Base-by-base conservation (phyloP, 2,329 filamentous ascomycete species). In the Aspergillus latus region DNA sequence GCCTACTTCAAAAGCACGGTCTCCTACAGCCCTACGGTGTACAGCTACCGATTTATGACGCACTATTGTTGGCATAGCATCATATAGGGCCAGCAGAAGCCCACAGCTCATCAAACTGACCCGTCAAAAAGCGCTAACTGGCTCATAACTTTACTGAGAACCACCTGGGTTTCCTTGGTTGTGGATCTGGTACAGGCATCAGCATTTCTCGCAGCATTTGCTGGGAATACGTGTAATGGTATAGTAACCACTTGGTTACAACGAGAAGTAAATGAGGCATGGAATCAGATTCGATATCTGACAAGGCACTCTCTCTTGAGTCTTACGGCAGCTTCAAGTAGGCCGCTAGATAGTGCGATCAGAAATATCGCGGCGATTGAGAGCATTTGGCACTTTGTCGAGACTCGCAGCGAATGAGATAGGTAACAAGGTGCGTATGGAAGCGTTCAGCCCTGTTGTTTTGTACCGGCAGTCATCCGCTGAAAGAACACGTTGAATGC, bases 401-500 rank as follows among this genome's bases (percentile, higher is more conserved):
- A 37, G 11, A 37, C 2, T 11, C 10, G 9, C 7, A 13, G 34
- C 10, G 10, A 13, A 37, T 37, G 34, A 29, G 21, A 29, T 3
- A 13, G 40, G 21, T 7, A n/a, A 49, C 21, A 10, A 28, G 11
- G 29, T 30, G 42, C 42, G 32, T 58, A 59, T 51, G 37, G 48
- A 55, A 62, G 50, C 36, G 61, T 63, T 63, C 62, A 65, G 62
- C 62, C 60, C 60, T 64, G 62, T 55, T 28, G 58, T 46, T 49
- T 45, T 45, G 34, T 53, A 57, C 54, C 58, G 59, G 52, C 56
- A 61, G 34, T 49, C 52, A 49, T 49, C 52, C 53, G 39, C 39
- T 16, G 63, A 65, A 62, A 64, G 63, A 66, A 66, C 64, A 66
- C 64, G 63, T 66, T 66, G 59, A 16, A 39, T 9, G 28, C 49